Evolutionary conservation across 1,284 basidiomycete species (phyloP), one percentile per base, ranked within the genome.

Genomic region (Naganishia sp.): DNA sequence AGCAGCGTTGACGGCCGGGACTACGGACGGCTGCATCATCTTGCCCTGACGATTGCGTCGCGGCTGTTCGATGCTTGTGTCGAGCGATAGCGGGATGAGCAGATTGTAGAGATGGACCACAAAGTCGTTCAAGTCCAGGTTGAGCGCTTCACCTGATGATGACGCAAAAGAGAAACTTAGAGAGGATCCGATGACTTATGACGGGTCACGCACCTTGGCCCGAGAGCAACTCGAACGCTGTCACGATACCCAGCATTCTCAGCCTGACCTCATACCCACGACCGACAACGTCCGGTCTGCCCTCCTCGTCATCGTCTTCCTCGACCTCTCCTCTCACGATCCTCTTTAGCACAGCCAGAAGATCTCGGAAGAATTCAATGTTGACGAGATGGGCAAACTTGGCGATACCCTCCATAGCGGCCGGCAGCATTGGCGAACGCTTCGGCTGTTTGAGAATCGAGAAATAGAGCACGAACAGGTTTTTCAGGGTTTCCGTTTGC

Each of bases 401-500:
- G 6, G 93, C 88, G 73, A 99, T 89, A 68, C 96, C 96, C 74
- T 90, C 88, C 70, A 99, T 82, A 33, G 94, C 94, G 31, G 90
- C 87, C 13, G 93, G 89, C 23, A 99, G 84, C 10, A 99, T 84
- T 6, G 89, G 87, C 3, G 88, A 89, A 18, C 88, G 87, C n/a
- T 83, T 83, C 6, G 90, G 87, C 74, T 88, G 87, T 81, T 99
- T 99, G 71, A 99, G 83, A 73, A 99, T 90, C 70, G 90, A 88
- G 80, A 99, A 99, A 81, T 99, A 99, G 55, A 99, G 85, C 31
- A 95, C 94, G 78, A 99, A 99, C 52, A 99, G 84, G 69, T 99
- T 87, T 81, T 99, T 99, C 70, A 99, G 84, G 59, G 96, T 97
- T 82, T 99, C 96, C 15, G 94, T 99, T 84, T 95, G 93, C 90